Conservation (phyloP, 2,329 filamentous ascomycete genomes). For the Elsinoe perseae region DNA sequence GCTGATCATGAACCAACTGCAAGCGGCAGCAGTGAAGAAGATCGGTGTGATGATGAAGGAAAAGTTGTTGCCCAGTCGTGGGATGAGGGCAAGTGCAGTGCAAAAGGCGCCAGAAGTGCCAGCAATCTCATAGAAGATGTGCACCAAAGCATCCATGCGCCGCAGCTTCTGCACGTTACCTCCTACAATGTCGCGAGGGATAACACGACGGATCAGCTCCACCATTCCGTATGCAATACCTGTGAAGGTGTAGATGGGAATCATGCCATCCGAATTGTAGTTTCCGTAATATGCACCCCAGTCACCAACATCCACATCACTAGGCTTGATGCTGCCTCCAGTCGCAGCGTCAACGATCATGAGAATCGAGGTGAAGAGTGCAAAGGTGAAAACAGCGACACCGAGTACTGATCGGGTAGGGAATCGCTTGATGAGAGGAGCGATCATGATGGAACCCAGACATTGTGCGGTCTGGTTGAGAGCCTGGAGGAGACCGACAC, state of each 20-base stretch:
- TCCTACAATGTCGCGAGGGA: slow-evolving; percentile 46
- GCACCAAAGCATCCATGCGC: slow-evolving; percentile 41
- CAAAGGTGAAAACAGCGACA: slow-evolving; percentile 40
- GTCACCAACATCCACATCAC: slow-evolving; percentile 26
- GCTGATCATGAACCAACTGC: slow-evolving; percentile 42
- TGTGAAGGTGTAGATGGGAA: slow-evolving; percentile 41
- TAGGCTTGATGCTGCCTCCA: slow-evolving; percentile 39
- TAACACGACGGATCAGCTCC: slow-evolving; percentile 45
- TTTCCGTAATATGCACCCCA: slow-evolving; percentile 39
- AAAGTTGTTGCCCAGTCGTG: slow-evolving; percentile 44
- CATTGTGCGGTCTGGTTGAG: slow-evolving; percentile 47
- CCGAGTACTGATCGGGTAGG: slow-evolving; percentile 42
- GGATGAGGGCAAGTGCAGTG: slow-evolving; percentile 45
- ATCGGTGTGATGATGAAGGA: slow-evolving; percentile 46
- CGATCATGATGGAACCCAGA: slow-evolving; percentile 45
- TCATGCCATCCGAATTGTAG: slow-evolving; percentile 45
- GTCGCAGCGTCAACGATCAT: slow-evolving; percentile 44
- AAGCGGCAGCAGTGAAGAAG: slow-evolving; percentile 38
- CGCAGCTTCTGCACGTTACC: slow-evolving; percentile 45
- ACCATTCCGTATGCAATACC: slow-evolving; percentile 43
- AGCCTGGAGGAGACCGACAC: slow-evolving; percentile 41
- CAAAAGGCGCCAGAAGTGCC: slow-evolving; percentile 43
- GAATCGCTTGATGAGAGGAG: slow-evolving; percentile 43
- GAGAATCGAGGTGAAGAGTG: slow-evolving; percentile 41
- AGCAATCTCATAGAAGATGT: slow-evolving; percentile 44